Conservation (phyloP, 495 filamentous ascomycete species). For the Podospora australis region DNA sequence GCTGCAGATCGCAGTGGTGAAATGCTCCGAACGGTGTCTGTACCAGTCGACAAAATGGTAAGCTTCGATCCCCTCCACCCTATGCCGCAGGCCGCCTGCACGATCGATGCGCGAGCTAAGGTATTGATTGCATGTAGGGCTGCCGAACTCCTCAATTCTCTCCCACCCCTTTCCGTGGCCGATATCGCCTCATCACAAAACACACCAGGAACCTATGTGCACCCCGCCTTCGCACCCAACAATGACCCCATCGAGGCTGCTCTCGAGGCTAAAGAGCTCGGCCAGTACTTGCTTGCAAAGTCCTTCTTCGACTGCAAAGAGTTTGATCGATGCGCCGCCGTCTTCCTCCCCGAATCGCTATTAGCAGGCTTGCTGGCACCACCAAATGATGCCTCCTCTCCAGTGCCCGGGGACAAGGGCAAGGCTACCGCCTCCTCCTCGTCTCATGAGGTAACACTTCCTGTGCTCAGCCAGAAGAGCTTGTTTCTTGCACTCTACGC, state of each 20-base stretch:
- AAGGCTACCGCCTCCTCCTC: constrained; percentile 14
- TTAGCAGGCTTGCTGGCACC: constrained; percentile 53
- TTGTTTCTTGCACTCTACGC: constrained; percentile 92
- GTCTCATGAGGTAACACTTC: constrained; percentile 22
- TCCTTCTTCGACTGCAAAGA: constrained; percentile 94
- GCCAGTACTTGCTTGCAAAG: constrained; percentile 84
- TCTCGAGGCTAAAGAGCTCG: constrained; percentile 73
- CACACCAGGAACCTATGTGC: constrained; percentile 22
- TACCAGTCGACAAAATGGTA: constrained; percentile 98
- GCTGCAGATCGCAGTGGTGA: constrained; percentile 76
- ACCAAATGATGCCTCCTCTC: constrained; percentile 37
- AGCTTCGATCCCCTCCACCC: neutral
- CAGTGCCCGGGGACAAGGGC: constrained; percentile 50
- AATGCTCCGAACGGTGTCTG: constrained; percentile 90
- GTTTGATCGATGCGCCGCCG: constrained; percentile 86
- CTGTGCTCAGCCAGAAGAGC: constrained; percentile 71
- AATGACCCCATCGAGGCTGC: constrained; percentile 59
- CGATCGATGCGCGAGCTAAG: neutral
- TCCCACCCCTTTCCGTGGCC: constrained; percentile 44
- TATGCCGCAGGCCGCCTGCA: too few species aligned
- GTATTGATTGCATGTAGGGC: constrained; percentile 54
- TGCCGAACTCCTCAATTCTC: constrained; percentile 84
- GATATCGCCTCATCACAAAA: constrained; percentile 30
- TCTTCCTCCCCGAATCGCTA: constrained; percentile 74
- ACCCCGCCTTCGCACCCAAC: constrained; percentile 45